phyloP scores from a whole-genome alignment of 306 rosid species.

The Fagus crenata region DNA sequence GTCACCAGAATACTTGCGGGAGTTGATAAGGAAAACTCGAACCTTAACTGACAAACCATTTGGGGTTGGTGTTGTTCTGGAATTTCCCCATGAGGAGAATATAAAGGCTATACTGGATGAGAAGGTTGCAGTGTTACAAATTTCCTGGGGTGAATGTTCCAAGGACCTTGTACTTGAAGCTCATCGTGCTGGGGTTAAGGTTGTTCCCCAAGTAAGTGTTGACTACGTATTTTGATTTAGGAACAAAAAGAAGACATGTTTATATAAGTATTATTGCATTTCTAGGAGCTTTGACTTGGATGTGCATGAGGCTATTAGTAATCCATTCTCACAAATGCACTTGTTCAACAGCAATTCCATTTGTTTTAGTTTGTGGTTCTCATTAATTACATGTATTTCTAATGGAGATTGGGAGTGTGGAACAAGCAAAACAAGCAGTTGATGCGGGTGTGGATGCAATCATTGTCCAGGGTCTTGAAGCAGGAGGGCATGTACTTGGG shows the following conservation, averaged over 20 bases:
- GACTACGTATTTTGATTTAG: background rate
- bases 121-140: slow-evolving; percentile 73
- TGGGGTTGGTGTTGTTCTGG: slow-evolving; percentile 74
- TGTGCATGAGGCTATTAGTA: background rate
- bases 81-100: slow-evolving; percentile 75
- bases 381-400: slow-evolving; percentile 19
- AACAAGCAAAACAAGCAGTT: slow-evolving; percentile 58
- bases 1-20: slow-evolving; percentile 62
- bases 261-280: background rate
- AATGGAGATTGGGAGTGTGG: slow-evolving; percentile 60
- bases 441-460: slow-evolving; percentile 75
- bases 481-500: slow-evolving; percentile 93
- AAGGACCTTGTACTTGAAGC: slow-evolving; percentile 57
- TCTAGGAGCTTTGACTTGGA: background rate
- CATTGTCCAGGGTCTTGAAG: slow-evolving; percentile 84
- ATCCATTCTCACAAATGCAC: background rate
- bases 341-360: background rate
- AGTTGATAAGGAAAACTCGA: slow-evolving; percentile 62
- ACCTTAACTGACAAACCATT: slow-evolving; percentile 75
- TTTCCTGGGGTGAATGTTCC: slow-evolving; percentile 80
- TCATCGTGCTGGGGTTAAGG: slow-evolving; percentile 71
- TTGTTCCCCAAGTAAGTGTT: slow-evolving; percentile 77
- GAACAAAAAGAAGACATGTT: background rate
- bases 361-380: background rate
- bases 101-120: slow-evolving; percentile 67